Evolutionary conservation across 1,284 basidiomycete species (phyloP).

Genomic region (Afroboletus lepidellus): DNA sequence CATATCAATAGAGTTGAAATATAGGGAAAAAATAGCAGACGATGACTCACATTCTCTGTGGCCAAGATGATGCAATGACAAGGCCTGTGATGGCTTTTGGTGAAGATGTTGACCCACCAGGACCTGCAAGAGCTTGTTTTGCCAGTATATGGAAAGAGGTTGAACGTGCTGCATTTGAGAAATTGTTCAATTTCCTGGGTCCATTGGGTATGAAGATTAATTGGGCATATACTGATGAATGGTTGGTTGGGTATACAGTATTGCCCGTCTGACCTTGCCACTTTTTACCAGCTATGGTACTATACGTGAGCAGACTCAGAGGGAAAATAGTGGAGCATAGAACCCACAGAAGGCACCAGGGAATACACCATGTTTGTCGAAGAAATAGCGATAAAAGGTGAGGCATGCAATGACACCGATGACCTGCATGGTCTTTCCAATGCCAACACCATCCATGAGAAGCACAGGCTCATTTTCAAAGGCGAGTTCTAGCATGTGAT

Average conservation of each 20-base stretch:
- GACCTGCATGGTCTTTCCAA: not conserved
- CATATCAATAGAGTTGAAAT: not conserved
- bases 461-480: not conserved
- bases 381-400: not conserved
- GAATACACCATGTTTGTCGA: not conserved
- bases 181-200: constrained; percentile 1
- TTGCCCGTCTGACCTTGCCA: not conserved
- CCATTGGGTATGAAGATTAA: constrained; percentile 7
- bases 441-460: not conserved
- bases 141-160: constrained; percentile 1
- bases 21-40: not conserved
- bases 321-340: no score
- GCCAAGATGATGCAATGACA: constrained; percentile 3
- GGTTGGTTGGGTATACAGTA: not conserved
- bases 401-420: not conserved
- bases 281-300: not conserved
- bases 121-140: not conserved
- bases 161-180: not conserved
- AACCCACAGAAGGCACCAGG: not conserved
- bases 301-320: not conserved
- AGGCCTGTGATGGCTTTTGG: not conserved
- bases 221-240: constrained; percentile 3
- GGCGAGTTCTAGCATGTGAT: not conserved
- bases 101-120: not conserved
- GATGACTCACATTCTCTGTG: not conserved